Evolutionary conservation across 2,329 filamentous ascomycete genomes (phyloP).

Genomic region (Xylariaceae sp.): DNA sequence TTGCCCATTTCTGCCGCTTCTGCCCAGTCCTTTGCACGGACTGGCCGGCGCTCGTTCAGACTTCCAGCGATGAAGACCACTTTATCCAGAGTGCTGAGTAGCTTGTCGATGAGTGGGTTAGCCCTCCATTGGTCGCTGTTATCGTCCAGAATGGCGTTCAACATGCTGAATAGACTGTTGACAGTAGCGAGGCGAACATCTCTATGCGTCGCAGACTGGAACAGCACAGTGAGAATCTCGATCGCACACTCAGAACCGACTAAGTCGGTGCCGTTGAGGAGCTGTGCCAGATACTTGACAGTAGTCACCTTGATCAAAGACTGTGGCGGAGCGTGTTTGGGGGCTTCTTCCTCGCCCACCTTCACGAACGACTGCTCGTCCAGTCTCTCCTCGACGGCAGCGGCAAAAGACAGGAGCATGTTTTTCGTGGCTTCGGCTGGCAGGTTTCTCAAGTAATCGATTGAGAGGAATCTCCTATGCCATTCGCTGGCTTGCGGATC

Average conservation of each 20-base stretch:
- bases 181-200: conserved; percentile 14
- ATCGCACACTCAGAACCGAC: conserved; percentile 10
- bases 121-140: conserved; percentile 6
- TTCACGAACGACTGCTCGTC: conserved; percentile 17
- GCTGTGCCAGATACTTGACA: conserved; percentile 16
- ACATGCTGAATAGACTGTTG: conserved; percentile 11
- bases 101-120: conserved; percentile 12
- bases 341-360: conserved; percentile 10
- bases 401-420: conserved; percentile 17
- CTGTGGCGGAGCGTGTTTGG: conserved; percentile 9
- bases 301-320: conserved; percentile 17
- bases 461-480: conserved; percentile 15
- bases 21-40: conserved; percentile 9
- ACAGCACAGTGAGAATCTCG: conserved; percentile 15
- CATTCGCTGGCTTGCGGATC: conserved; percentile 15
- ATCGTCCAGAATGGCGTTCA: conserved; percentile 4
- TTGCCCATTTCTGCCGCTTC: conserved; percentile 8
- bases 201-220: conserved; percentile 12
- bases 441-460: conserved; percentile 12
- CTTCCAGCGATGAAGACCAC: conserved; percentile 14
- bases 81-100: conserved; percentile 9
- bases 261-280: conserved; percentile 16
- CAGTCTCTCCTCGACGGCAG: conserved; percentile 14
- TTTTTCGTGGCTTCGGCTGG: conserved; percentile 10
- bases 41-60: conserved; percentile 14